Evolutionary conservation across 768 basidiomycete genomes (phyloP).

Genomic region (Hortiboletus campestris): DNA sequence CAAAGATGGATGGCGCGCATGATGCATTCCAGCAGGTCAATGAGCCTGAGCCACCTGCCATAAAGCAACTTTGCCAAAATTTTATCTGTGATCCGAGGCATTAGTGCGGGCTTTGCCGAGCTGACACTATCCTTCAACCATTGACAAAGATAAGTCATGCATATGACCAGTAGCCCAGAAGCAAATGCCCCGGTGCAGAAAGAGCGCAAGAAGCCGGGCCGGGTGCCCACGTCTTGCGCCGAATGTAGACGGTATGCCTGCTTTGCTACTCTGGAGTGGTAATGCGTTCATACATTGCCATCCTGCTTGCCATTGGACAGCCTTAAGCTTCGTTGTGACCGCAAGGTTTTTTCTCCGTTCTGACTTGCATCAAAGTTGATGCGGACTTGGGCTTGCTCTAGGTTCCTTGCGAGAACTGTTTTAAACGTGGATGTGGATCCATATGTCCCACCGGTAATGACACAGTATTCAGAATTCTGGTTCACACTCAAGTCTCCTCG

Average conservation of each 20-base stretch:
- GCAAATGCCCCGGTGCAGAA: conserved; percentile 20
- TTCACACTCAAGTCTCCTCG: background rate
- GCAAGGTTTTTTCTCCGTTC: conserved; percentile 40
- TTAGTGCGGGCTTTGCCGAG: conserved; percentile 10
- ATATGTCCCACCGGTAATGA: conserved; percentile 72
- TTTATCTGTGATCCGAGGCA: too few species aligned
- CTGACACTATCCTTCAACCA: background rate
- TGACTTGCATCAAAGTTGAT: conserved; percentile 8
- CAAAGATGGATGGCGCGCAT: too few species aligned
- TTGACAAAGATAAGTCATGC: background rate
- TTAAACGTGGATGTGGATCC: conserved; percentile 67
- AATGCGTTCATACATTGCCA: background rate
- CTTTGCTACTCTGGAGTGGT: background rate
- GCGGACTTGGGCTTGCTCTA: conserved; percentile 24
- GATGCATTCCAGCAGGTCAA: too few species aligned
- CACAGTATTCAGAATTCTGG: background rate
- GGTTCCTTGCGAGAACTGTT: conserved; percentile 80
- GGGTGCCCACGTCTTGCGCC: conserved; percentile 44
- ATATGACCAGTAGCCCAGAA: conserved; percentile 10
- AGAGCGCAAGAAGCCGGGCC: conserved; percentile 46
- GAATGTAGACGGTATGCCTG: conserved; percentile 38
- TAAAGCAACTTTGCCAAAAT: too few species aligned
- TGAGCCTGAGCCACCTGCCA: too few species aligned
- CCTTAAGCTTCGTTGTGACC: conserved; percentile 66
- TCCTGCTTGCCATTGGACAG: conserved; percentile 30